A percentile compares a stretch with the other conserved stretches of the same genome.
These are phyloP conservation scores for Globisporangium paroecandrum DNA, from an alignment of 352 stramenopile genomes.

Conservation along the genomic window DNA sequence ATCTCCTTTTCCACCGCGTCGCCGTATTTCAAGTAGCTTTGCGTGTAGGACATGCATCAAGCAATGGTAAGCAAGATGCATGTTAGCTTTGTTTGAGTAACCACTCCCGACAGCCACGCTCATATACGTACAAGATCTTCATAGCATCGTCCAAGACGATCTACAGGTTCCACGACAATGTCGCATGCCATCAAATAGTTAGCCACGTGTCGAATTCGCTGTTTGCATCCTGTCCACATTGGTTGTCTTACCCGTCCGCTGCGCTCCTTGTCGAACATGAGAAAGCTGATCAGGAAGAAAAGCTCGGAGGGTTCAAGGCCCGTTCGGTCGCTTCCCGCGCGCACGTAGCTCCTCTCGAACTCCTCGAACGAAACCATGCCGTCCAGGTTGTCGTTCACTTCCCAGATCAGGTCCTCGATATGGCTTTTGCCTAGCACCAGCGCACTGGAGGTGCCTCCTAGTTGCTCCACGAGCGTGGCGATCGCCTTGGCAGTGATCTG, in stretches of 20 bases:
- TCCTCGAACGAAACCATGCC: constrained; percentile 70
- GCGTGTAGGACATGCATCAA: not conserved
- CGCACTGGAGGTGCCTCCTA: constrained; percentile 39
- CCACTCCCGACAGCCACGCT: not conserved
- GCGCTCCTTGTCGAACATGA: constrained; percentile 81
- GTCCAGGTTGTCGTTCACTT: constrained; percentile 78
- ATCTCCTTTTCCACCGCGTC: constrained; percentile 81
- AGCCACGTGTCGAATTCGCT: not conserved
- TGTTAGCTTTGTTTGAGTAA: not conserved
- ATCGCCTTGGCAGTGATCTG: constrained; percentile 51
- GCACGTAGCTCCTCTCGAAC: constrained; percentile 72
- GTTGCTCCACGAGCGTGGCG: constrained; percentile 48
- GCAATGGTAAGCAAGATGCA: not conserved
- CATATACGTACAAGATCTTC: constrained; percentile 59
- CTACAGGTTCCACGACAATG: constrained; percentile 20
- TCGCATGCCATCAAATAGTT: not conserved
- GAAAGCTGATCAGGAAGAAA: constrained; percentile 81
- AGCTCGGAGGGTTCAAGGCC: constrained; percentile 69
- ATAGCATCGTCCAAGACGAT: constrained; percentile 76
- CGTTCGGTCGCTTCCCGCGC: constrained; percentile 55
- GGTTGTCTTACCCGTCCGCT: constrained; percentile 24
- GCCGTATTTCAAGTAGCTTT: constrained; percentile 71
- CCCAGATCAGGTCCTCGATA: constrained; percentile 73
- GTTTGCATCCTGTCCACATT: not conserved
- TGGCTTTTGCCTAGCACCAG: constrained; percentile 36